Evolutionary conservation across 768 basidiomycete species (phyloP), one percentile per base, ranked within the genome.

Genomic region (Phylloporus sp.): DNA sequence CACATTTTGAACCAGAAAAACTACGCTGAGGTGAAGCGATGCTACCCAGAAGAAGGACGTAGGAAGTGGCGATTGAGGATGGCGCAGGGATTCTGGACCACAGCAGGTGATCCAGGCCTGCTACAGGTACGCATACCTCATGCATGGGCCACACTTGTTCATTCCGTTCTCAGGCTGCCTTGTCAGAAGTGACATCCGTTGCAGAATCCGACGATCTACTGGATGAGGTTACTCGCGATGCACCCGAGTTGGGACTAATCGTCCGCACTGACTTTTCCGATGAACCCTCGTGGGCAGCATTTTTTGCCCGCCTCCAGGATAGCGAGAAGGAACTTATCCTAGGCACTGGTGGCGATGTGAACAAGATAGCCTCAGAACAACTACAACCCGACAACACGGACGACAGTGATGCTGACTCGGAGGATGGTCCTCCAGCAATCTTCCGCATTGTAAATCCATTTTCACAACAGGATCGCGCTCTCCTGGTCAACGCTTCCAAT

Each of bases 181-280:
- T 28, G 13, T 49, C 55, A 15, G 60, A 54, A 22, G 47, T 47
- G 28, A 61, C 62, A 11, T 55, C 57, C 4, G 45, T 49, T 36
- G 60, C 59, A 28, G 66, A 66, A 41, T 66, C 62, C 47, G 52
- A 57, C 35, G 86, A 88, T 65, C 79, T 79, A 2, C 62, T 79
- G 53, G 85, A 88, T 64, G 63, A 61, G 11, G 55, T 72, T 45
- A 56, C 78, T 28, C 64, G 71, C 20, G 74, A 80, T 22, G 75
- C 70, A 7, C 73, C 73, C 1, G 79, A 80, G 50, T 59, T 81
- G 36, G 86, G 86, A 13, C 59, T 90, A 52, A 62, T 91, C 41
- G 62, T 91, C n/a, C 82, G 89, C 34, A 85, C 88, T 10, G 86
- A 91, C 59, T 90, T 77, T 63, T 75, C 81, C 9, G 69, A 86